phyloP scores from a whole-genome alignment of 495 filamentous ascomycete genomes.

The Aspergillus sclerotioniger region DNA sequence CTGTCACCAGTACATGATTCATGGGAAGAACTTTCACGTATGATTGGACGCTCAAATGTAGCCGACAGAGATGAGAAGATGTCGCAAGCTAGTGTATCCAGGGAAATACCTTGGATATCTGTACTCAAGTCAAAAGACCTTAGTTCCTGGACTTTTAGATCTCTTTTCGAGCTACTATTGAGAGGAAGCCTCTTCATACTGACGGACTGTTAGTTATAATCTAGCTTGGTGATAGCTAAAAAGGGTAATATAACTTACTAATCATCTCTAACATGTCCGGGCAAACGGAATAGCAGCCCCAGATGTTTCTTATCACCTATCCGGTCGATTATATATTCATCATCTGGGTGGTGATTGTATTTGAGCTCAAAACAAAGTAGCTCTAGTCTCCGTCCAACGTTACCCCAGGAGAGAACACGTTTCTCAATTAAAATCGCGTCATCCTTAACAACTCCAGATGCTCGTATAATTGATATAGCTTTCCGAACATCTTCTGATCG shows the following conservation, averaged over 20 bases:
- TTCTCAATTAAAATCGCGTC: neutral
- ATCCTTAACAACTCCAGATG: neutral
- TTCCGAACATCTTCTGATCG: neutral
- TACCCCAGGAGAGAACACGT: neutral
- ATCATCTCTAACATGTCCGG: neutral
- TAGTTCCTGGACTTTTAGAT: neutral
- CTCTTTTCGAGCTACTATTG: neutral
- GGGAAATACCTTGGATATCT: neutral
- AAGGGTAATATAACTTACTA: constrained; percentile 1
- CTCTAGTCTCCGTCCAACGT: neutral
- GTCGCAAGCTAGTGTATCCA: neutral
- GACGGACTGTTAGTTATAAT: neutral
- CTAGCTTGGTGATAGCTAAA: neutral
- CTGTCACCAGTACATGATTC: neutral
- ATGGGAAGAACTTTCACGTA: neutral
- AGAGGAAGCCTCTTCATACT: neutral
- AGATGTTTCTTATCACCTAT: neutral
- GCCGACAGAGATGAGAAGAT: neutral
- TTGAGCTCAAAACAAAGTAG: neutral
- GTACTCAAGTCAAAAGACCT: neutral
- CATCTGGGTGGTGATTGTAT: neutral
- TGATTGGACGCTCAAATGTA: neutral
- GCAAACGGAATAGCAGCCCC: neutral
- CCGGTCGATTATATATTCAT: neutral
- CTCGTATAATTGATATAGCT: neutral